phyloP scores from a whole-genome alignment of 306 rosid species.

The Sindora glabra region DNA sequence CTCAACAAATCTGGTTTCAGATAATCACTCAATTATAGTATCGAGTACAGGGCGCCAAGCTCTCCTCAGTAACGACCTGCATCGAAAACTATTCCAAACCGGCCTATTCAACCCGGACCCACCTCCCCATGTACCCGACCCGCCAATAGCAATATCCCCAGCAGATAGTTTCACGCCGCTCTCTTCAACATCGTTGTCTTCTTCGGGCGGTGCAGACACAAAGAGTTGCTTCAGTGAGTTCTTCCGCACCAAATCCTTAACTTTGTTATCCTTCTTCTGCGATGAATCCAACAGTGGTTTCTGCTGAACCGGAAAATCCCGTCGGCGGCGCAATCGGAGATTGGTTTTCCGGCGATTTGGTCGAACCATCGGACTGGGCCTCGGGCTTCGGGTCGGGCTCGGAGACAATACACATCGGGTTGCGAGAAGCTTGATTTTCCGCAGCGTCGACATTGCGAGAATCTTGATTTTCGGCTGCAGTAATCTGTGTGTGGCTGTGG shows the following conservation, averaged over 20 bases:
- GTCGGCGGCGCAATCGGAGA: constrained; percentile 20
- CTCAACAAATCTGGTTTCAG: no score
- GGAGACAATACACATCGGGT: constrained; percentile 45
- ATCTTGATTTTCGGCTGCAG: neutral
- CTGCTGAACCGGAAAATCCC: neutral
- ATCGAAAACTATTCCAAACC: constrained; percentile 37
- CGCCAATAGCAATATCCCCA: neutral
- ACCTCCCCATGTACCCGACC: neutral
- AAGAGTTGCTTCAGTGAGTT: constrained; percentile 35
- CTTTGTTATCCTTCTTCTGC: neutral
- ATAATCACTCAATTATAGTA: constrained; percentile 33
- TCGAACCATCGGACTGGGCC: constrained; percentile 34
- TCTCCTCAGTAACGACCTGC: constrained; percentile 29
- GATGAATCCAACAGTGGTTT: neutral
- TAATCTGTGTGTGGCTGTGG: neutral
- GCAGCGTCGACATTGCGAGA: constrained; percentile 33
- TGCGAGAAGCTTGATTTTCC: constrained; percentile 42
- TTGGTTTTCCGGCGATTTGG: constrained; percentile 37
- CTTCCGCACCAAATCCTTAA: constrained; percentile 14
- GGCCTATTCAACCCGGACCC: constrained; percentile 35
- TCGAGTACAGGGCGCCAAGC: constrained; percentile 49
- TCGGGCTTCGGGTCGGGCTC: constrained; percentile 40
- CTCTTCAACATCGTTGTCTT: neutral
- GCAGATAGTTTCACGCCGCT: neutral
- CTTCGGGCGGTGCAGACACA: constrained; percentile 34